Conservation (phyloP, 2,329 filamentous ascomycete genomes). For the Monilinia polystroma region DNA sequence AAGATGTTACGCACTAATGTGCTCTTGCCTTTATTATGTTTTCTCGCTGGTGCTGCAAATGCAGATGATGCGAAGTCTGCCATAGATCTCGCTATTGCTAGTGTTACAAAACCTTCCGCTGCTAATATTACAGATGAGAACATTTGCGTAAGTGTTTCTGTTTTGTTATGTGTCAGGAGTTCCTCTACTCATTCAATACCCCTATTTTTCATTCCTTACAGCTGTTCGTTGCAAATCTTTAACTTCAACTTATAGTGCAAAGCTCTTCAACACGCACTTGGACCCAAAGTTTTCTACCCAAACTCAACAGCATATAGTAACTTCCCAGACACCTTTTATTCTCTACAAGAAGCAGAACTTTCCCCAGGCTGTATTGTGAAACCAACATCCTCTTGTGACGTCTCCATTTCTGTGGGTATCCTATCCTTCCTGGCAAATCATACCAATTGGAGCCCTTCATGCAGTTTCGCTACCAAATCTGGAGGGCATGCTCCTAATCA, state of each 20-base stretch:
- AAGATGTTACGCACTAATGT: not conserved
- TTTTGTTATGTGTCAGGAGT: not conserved
- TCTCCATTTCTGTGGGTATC: not conserved
- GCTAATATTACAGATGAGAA: not conserved
- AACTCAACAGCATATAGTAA: not conserved
- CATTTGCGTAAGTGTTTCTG: slow-evolving; percentile 2
- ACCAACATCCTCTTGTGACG: not conserved
- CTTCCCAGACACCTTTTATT: slow-evolving; percentile 6
- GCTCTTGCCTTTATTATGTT: not conserved
- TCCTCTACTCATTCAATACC: no score
- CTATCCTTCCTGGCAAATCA: not conserved
- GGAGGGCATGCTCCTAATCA: not conserved
- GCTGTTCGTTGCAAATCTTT: not conserved
- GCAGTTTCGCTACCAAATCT: slow-evolving; percentile 9
- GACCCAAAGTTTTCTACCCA: not conserved
- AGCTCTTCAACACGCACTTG: not conserved
- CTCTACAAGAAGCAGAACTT: not conserved
- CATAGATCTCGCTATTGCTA: not conserved
- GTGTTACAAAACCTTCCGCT: not conserved
- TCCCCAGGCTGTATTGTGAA: not conserved
- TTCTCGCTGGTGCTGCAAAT: not conserved
- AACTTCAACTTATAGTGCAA: not conserved
- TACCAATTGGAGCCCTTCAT: not conserved
- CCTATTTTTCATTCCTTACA: not conserved
- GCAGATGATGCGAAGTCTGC: not conserved